Evolutionary conservation across 1,284 basidiomycete species (phyloP).

Genomic region (Marasmius sp.): DNA sequence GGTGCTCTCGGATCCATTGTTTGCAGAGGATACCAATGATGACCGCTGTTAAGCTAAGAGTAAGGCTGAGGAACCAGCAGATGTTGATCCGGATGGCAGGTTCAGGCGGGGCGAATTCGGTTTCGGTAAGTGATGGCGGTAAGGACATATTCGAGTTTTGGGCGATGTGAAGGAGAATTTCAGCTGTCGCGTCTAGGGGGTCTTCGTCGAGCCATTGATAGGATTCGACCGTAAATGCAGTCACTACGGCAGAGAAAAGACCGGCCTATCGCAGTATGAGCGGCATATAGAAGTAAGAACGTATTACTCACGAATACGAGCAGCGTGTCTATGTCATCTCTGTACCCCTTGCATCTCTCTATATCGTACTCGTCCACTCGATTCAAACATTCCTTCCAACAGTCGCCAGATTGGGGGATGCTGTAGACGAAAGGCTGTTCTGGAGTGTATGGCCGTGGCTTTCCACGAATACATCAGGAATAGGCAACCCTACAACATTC

Average conservation of each 20-base stretch:
- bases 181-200: not conserved
- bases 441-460: not conserved
- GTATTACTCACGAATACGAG: constrained; percentile 12
- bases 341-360: constrained; percentile 11
- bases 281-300: not conserved
- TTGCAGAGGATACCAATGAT: not conserved
- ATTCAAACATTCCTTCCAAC: constrained; percentile 15
- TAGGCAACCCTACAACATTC: too few species aligned
- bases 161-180: not conserved
- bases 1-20: constrained; percentile 1
- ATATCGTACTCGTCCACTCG: constrained; percentile 12
- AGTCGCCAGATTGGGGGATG: constrained; percentile 4
- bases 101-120: not conserved
- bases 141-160: not conserved
- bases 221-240: not conserved
- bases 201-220: not conserved
- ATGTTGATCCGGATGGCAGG: not conserved
- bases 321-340: constrained; percentile 14
- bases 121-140: not conserved
- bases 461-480: too few species aligned
- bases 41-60: not conserved
- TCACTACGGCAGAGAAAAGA: constrained; percentile 1
- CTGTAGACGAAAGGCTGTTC: not conserved
- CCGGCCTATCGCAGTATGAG: not conserved
- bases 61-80: constrained; percentile 1